These are phyloP conservation scores for Acanthochlamys bracteata DNA, from an alignment of 106 monocot species.

Conservation along the genomic window DNA sequence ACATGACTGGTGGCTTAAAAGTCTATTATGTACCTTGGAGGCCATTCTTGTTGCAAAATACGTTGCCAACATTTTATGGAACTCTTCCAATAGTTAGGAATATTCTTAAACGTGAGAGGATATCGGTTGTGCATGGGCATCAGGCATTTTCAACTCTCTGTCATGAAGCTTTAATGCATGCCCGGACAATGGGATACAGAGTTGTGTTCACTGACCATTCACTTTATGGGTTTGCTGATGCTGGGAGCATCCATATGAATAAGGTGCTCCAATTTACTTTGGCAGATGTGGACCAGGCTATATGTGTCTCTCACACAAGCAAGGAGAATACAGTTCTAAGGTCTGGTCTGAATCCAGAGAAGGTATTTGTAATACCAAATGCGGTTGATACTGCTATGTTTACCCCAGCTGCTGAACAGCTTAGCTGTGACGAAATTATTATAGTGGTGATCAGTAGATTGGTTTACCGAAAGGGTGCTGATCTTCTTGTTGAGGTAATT, in stretches of 20 bases:
- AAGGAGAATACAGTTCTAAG: conserved; percentile 93
- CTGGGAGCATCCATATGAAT: conserved; percentile 97
- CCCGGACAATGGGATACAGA: conserved; percentile 87
- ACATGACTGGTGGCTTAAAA: conserved; percentile 76
- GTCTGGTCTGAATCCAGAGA: conserved; percentile 77
- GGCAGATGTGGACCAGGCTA: conserved; percentile 84
- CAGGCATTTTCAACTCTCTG: conserved; percentile 97
- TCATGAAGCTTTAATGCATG: conserved; percentile 94
- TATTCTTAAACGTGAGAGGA: conserved; percentile 78
- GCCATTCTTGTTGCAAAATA: conserved; percentile 92
- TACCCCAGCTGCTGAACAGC: conserved; percentile 58
- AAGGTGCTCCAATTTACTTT: conserved; percentile 93
- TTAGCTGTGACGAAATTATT: conserved; percentile 63
- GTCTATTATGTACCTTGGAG: conserved; percentile 91
- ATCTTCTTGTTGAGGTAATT: conserved; percentile 96
- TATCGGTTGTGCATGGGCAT: conserved; percentile 91
- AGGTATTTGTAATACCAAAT: conserved; percentile 91
- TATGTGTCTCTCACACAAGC: conserved; percentile 96
- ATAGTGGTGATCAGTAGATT: conserved; percentile 92
- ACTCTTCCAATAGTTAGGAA: conserved; percentile 82
- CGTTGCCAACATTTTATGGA: conserved; percentile 68
- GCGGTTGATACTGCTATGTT: conserved; percentile 97
- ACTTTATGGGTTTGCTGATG: conserved; percentile 90
- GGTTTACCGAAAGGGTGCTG: conserved; percentile 90
- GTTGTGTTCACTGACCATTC: conserved; percentile 94